These are phyloP conservation scores for Venturia aucupariae DNA, from an alignment of 2,329 filamentous ascomycete species.

Conservation along the genomic window DNA sequence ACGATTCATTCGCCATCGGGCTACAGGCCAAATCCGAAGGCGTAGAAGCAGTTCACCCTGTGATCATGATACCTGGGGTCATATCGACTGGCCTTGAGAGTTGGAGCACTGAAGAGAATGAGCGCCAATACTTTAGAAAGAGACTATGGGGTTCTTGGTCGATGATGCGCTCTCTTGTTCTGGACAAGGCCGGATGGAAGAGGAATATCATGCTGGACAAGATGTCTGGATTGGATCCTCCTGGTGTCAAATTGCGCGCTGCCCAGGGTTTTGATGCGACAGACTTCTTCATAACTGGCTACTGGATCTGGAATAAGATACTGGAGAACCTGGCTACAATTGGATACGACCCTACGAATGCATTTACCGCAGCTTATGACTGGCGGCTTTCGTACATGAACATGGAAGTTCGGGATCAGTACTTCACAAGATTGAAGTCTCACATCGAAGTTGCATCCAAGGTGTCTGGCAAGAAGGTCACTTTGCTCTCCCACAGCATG, in stretches of 20 bases:
- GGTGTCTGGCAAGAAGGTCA: slow-evolving; percentile 69
- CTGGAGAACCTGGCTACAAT: slow-evolving; percentile 93
- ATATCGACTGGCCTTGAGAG: slow-evolving; percentile 96
- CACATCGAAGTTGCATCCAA: slow-evolving; percentile 77
- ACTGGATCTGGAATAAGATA: slow-evolving; percentile 99
- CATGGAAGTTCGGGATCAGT: slow-evolving; percentile 82
- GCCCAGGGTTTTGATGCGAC: slow-evolving; percentile 96
- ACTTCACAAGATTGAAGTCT: slow-evolving; percentile 82
- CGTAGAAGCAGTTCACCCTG: slow-evolving; percentile 69
- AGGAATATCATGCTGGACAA: slow-evolving; percentile 95
- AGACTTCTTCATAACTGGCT: slow-evolving; percentile 82
- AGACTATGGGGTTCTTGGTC: slow-evolving; percentile 96
- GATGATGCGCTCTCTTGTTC: slow-evolving; percentile 91
- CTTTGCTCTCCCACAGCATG: slow-evolving; percentile 92
- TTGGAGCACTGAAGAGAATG: slow-evolving; percentile 82
- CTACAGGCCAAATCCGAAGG: slow-evolving; percentile 74
- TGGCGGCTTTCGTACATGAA: slow-evolving; percentile 90
- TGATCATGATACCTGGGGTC: slow-evolving; percentile 96
- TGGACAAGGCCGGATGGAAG: slow-evolving; percentile 94
- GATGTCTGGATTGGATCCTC: slow-evolving; percentile 80
- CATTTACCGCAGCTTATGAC: slow-evolving; percentile 66
- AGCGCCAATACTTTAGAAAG: slow-evolving; percentile 86
- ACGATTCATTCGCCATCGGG: slow-evolving; percentile 90
- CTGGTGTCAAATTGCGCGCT: slow-evolving; percentile 78
- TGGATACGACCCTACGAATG: slow-evolving; percentile 82